Evolutionary conservation across 2,329 filamentous ascomycete genomes (phyloP), one percentile per base, ranked within the genome.

Genomic region (Diaporthe ampelina): DNA sequence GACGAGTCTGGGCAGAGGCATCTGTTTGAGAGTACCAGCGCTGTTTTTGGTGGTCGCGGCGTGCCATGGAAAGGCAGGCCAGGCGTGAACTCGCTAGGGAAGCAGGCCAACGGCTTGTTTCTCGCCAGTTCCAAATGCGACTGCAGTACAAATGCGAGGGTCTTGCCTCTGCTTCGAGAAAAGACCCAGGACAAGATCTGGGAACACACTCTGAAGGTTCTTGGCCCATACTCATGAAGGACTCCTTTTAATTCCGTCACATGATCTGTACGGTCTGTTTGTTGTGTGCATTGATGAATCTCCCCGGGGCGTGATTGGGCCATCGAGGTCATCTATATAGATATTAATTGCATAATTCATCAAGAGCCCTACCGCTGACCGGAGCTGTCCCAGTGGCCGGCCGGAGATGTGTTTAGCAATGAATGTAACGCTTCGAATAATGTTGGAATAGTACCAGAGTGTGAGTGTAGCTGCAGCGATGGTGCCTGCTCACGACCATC

Each of bases 11-110:
- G 72, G 3, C 81, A 84, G 73, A 79, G 81, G 24, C 70, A 84
- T 50, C 69, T 84, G 74, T 84, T 84, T 69, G 77, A 81, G 48
- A 76, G 81, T 61, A 84, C 83, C 2, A 84, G 81, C 69, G 81
- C 82, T 74, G 78, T 77, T 13, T 84, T 81, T 77, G 83, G 82
- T 4, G 83, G 82, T 10, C 78, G 76, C 15, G 82, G 83, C 0
- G 77, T 81, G 6, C 76, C 79, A 1, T 84, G 82, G 82, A 73
- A 73, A 6, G 81, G 81, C 3, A 78, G 79, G 50, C 61, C 75
- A 8, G 82, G 81, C 9, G 26, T 80, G 0, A 84, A 83, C 74
- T 77, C 81, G 45, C 43, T 73, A n/a, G 74, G 75, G 32, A 77
- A 78, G 74, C 52, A 74, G 29, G 77, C 45, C 19, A 74, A 78